Evolutionary conservation across 768 basidiomycete species (phyloP), one percentile per base, ranked within the genome.

Genomic region (Scleroderma citrinum): DNA sequence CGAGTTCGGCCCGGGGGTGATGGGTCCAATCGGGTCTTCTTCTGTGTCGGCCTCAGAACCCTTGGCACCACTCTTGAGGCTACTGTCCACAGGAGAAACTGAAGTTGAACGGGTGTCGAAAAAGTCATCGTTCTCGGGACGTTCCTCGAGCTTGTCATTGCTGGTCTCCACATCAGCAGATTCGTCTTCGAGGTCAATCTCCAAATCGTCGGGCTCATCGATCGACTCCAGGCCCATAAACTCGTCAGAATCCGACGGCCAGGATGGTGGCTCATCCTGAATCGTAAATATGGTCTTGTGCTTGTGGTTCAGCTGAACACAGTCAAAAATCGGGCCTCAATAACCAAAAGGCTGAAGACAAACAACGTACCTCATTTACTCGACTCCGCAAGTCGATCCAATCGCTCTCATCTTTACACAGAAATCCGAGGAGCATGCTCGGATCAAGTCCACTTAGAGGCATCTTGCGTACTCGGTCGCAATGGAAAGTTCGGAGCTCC

Each of bases 401-500:
- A 47, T 98, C 95, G 16, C 62, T 71, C 68, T 91, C 86, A 60
- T 89, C 82, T 58, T 78, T 80, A 63, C 86, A 85, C 56, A 97
- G 61, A 63, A 99, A 98, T 11, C 94, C 94, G 51, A 98, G 77
- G 7, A 99, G 72, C 96, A 99, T 97, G 58, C 92, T 96, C 20
- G 95, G 96, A 65, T 98, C 96, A 47, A 99, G 71, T 24, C 86
- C 87, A 35, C 82, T 80, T 31, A 98, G 68, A 0, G 86, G 86
- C 89, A 98, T 95, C 80, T 95, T 97, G 62, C 92, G 76, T 34
- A 98, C 86, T 16, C 86, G 82, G n/a, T 99, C 96, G 64, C 92
- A 93, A 67, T 98, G 96, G 73, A 93, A 99, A 12, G 90, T 95
- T 59, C 79, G 80, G 30, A 97, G 70, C 61, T 94, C 90, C 5